Percentiles rank a stretch among this genome's conserved stretches.
Conservation (phyloP, 2,329 filamentous ascomycete species). For the Aspergillus viridinutans region DNA sequence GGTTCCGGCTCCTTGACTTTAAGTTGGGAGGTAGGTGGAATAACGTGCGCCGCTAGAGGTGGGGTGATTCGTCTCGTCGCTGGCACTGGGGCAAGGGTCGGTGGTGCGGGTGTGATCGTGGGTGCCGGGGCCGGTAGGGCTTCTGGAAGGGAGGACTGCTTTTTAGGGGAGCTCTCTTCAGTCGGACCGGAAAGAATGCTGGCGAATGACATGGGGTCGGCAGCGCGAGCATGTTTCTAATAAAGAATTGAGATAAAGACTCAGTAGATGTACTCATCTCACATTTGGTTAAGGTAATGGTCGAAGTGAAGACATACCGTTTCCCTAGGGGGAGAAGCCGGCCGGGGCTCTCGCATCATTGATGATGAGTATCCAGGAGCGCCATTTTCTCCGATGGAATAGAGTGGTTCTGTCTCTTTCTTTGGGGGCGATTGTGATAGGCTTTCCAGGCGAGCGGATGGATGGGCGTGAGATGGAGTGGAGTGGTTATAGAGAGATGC, state of each 20-base stretch:
- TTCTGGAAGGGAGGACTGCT: constrained; percentile 43
- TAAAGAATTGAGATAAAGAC: background rate
- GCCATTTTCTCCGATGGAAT: constrained; percentile 27
- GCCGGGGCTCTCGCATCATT: constrained; percentile 28
- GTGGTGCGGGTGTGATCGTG: constrained; percentile 4
- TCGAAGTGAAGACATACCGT: constrained; percentile 31
- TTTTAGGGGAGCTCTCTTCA: constrained; percentile 51
- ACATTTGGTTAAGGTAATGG: constrained; percentile 8
- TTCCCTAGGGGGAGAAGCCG: constrained; percentile 38
- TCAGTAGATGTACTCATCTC: background rate
- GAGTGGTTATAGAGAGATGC: constrained; percentile 35
- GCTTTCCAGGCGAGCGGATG: constrained; percentile 32
- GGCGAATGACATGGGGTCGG: constrained; percentile 91
- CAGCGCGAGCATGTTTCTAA: constrained; percentile 68
- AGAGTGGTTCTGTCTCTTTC: constrained; percentile 34
- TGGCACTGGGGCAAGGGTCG: constrained; percentile 11
- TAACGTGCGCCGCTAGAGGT: constrained; percentile 16
- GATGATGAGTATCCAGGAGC: constrained; percentile 27
- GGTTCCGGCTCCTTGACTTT: constrained; percentile 22
- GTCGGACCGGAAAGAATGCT: constrained; percentile 84
- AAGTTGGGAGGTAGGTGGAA: constrained; percentile 14
- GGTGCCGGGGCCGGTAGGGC: constrained; percentile 6
- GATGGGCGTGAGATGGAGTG: constrained; percentile 41
- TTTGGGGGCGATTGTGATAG: constrained; percentile 41
- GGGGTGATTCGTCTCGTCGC: constrained; percentile 12